Conservation (phyloP, 129 eudicot genomes). For the Flaveria bidentis region DNA sequence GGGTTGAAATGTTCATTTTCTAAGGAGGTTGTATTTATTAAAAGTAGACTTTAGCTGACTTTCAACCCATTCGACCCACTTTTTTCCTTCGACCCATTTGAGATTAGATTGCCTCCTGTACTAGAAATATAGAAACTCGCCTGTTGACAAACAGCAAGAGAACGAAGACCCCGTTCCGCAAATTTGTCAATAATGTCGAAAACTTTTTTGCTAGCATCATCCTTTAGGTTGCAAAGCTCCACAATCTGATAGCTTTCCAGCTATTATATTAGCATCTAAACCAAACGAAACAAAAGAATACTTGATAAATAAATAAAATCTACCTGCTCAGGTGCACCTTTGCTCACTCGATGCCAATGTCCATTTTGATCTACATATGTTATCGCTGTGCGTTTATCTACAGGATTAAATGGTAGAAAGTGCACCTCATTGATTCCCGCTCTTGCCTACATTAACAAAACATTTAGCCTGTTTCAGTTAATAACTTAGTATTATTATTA, state of each 20-base stretch:
- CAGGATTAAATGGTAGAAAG: slow-evolving; percentile 83
- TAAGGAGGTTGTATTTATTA: neutral
- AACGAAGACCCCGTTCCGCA: slow-evolving; percentile 92
- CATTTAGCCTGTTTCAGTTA: neutral
- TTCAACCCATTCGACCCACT: neutral
- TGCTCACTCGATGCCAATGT: slow-evolving; percentile 78
- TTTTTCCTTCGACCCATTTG: neutral
- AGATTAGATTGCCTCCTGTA: neutral
- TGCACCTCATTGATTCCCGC: slow-evolving; percentile 84
- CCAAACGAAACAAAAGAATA: neutral
- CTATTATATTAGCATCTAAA: slow-evolving; percentile 22
- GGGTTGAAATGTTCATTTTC: neutral
- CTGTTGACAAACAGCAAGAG: slow-evolving; percentile 72
- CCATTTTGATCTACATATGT: slow-evolving; percentile 63
- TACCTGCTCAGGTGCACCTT: slow-evolving; percentile 97
- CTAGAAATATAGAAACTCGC: slow-evolving; percentile 29
- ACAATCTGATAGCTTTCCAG: slow-evolving; percentile 50
- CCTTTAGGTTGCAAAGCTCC: slow-evolving; percentile 61
- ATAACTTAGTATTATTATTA: neutral
- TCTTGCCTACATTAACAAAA: slow-evolving; percentile 52
- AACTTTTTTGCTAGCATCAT: slow-evolving; percentile 52
- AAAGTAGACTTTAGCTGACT: neutral
- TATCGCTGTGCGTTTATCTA: slow-evolving; percentile 83
- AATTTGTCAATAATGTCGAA: slow-evolving; percentile 76
- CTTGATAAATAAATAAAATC: neutral